These are phyloP conservation scores for Hypomyces perniciosus DNA, from an alignment of 2,329 filamentous ascomycete genomes.

Conservation along the genomic window DNA sequence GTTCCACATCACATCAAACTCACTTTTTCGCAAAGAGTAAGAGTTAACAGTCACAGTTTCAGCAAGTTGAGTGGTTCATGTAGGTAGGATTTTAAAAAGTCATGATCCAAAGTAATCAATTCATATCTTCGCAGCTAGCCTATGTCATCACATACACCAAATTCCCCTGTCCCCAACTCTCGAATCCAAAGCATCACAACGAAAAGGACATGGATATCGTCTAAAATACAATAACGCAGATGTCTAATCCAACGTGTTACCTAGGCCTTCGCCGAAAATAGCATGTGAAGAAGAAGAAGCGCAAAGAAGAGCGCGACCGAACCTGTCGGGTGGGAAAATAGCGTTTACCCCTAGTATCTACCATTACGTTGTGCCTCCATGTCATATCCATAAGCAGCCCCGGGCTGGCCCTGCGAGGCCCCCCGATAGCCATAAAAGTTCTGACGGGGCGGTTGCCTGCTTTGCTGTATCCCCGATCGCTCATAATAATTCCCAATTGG, in stretches of 20 bases:
- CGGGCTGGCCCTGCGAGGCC: not conserved
- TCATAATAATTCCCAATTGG: constrained; percentile 18
- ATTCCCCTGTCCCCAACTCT: too few relatives aligned
- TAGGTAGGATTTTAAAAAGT: too few relatives aligned
- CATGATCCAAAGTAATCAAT: too few relatives aligned
- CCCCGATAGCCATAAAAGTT: not conserved
- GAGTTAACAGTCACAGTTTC: too few relatives aligned
- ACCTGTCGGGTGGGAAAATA: constrained; percentile 5
- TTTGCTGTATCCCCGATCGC: constrained; percentile 23
- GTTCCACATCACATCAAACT: not conserved
- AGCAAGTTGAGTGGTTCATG: too few relatives aligned
- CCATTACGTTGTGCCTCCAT: constrained; percentile 29
- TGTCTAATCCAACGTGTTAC: not conserved
- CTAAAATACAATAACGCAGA: not conserved
- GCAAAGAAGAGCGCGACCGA: constrained; percentile 8
- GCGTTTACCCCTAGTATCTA: constrained; percentile 21
- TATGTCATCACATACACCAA: too few relatives aligned
- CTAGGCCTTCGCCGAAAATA: constrained; percentile 6
- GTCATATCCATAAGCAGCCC: constrained; percentile 31
- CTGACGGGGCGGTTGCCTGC: constrained; percentile 12
- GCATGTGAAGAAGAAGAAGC: constrained; percentile 2
- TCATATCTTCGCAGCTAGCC: too few relatives aligned
- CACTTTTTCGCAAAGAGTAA: too few relatives aligned
- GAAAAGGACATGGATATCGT: not conserved
- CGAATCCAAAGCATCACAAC: not conserved